Percentiles rank a stretch among this genome's conserved stretches.
These are phyloP conservation scores for Fusarium xyrophilum DNA, from an alignment of 2,329 filamentous ascomycete genomes.

Conservation along the genomic window DNA sequence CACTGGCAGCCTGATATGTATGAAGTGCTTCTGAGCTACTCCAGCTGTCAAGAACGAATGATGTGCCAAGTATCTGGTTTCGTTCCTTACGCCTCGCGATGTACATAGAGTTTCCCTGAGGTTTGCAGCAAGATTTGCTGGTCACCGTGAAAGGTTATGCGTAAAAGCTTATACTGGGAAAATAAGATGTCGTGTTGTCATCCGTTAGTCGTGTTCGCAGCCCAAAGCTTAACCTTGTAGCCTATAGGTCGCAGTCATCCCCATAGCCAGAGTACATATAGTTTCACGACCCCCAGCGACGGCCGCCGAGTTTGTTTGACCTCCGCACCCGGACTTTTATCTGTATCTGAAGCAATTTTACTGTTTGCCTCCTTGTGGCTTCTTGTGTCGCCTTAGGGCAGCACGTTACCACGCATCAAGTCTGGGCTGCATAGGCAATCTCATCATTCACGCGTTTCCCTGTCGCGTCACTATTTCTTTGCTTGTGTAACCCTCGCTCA, in stretches of 20 bases:
- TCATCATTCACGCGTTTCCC: background rate
- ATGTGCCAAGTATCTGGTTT: fast-evolving
- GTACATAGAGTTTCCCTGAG: no score
- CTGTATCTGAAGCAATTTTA: background rate
- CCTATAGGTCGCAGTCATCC: no score
- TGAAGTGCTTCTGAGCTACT: background rate
- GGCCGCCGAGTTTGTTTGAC: background rate
- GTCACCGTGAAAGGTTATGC: no score
- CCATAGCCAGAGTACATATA: no score
- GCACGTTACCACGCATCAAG: background rate
- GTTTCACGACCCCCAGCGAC: background rate
- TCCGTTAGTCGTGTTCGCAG: no score
- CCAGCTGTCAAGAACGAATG: no score
- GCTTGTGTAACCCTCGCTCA: background rate
- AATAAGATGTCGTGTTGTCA: no score
- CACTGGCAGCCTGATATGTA: no score
- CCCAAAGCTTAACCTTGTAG: no score
- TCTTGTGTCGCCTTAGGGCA: background rate
- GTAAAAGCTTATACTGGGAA: no score
- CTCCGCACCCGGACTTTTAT: background rate
- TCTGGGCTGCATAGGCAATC: background rate
- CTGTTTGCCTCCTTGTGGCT: background rate
- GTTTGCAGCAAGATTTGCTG: no score
- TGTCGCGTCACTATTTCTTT: background rate
- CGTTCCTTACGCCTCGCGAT: fast-evolving